Evolutionary conservation across 805 yeast species (phyloP), one percentile per base, ranked within the genome.

Genomic region (Komagataella mondaviorum): DNA sequence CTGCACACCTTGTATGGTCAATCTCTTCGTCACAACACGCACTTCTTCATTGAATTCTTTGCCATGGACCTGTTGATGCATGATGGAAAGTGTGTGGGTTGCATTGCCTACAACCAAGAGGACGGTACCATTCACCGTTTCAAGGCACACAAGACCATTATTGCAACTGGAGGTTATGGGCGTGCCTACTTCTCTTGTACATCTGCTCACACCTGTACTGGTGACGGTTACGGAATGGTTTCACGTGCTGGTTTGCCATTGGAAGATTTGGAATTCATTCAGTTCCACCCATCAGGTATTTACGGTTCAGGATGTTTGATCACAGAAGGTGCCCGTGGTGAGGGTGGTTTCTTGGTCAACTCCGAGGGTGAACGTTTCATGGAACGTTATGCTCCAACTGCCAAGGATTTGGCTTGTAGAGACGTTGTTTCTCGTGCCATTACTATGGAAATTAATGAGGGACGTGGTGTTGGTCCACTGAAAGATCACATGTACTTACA

Each of bases 251-350:
- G 99, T 55, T 81, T 91, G 69, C 99, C 99, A 54, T 78, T 91
- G 65, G 96, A 91, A 74, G 99, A 91, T 73, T 76, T 91, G 71
- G 99, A 91, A 75, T 91, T 91, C 66, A 90, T 91, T 56, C 99
- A 91, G 75, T 91, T 91, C 88, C 99, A 91, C 72, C 99, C 99
- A 52, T 89, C 98, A 23, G 99, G 99, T 80, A 93, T 91, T 71
- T 91, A 91, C 71, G 99, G 99, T 54, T 88, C 98, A 45, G 99
- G 99, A 58, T 93, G 98, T 77, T 76, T 91, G 75, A 93, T 93
- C 69, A 93, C 99, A 52, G 99, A 93, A 74, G 99, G 99, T 75
- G 96, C 97, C 59, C 86, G 99, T 78, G 99, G 99, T 80, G 99
- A 93, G 77, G 99, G 99, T 81, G 99, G 99, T 57, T 93, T 80